These are phyloP conservation scores for Penicillium sp. DNA, from an alignment of 2,329 filamentous ascomycete species.

Conservation along the genomic window DNA sequence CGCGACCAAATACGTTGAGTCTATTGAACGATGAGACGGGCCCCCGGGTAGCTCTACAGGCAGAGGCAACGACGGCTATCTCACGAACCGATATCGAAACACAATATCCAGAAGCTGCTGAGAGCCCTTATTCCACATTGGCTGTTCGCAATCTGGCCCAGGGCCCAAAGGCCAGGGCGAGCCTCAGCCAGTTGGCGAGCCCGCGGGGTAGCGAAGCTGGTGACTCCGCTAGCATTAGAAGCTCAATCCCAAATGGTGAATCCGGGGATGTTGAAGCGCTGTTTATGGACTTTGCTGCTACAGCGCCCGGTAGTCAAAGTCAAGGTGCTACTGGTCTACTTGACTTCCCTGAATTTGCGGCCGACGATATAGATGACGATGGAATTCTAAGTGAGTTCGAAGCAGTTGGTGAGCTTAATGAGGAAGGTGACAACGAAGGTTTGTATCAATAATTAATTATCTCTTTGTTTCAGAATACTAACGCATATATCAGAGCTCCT, in stretches of 20 bases:
- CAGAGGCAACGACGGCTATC: constrained; percentile 78
- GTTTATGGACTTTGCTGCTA: constrained; percentile 65
- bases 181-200: constrained; percentile 44
- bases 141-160: constrained; percentile 31
- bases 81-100: constrained; percentile 79
- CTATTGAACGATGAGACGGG: constrained; percentile 36
- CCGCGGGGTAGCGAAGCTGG: constrained; percentile 50
- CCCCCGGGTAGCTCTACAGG: constrained; percentile 44
- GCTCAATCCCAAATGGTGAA: constrained; percentile 55
- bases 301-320: constrained; percentile 40
- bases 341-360: constrained; percentile 35
- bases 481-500: constrained; percentile 41
- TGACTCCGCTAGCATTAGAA: constrained; percentile 52
- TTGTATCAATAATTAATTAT: constrained; percentile 10
- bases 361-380: constrained; percentile 57
- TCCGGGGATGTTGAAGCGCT: constrained; percentile 76
- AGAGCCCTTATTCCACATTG: constrained; percentile 61
- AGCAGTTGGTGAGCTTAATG: constrained; percentile 58
- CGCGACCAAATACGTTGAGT: constrained; percentile 43
- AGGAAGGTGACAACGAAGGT: constrained; percentile 58
- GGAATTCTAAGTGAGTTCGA: constrained; percentile 75
- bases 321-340: constrained; percentile 35
- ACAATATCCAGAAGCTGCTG: constrained; percentile 68
- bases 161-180: constrained; percentile 34
- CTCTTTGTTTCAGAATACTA: constrained; percentile 6